Base-by-base conservation (phyloP, 805 yeast species). In the Yamadazyma paraphyllophila region DNA sequence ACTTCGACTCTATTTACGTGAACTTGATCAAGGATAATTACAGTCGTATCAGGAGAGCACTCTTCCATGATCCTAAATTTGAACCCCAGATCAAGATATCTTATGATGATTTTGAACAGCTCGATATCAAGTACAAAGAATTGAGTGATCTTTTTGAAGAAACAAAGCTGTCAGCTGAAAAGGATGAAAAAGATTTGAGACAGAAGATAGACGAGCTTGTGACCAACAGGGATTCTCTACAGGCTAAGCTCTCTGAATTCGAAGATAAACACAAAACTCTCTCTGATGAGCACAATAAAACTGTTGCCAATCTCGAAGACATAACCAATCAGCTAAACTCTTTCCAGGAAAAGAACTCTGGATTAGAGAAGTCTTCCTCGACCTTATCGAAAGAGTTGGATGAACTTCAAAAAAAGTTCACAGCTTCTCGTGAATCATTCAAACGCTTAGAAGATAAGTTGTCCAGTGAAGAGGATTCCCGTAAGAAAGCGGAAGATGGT, bases 401-500 rank as follows among this genome's bases (percentile, higher is more conserved):
- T 42, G 63, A 59, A 4, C 48, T 66, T 1, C 48, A 59, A 24
- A 69, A 66, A 46, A 54, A 58, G 36, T 54, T 59, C 14, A 50
- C 56, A 1, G 35, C 50, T 1, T 51, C 65, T 9, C 60, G 53
- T 6, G 71, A 61, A 10, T 41, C 59, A 0, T 38, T 63, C 13
- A 63, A 62, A 27, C 56, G 58, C 13, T 51, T 75, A 13, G 62
- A 63, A 34, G 47, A 48, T 2, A 70, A 71, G 47, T 53, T 74
- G 12, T 58, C 58, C 3, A 48, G 58, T 1, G 45, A 67, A 7
- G 72, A 66, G 36, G 62, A 60, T 7, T 77, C 74, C 10, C 84
- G 81, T 54, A 72, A 73, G 20, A 83, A 78, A 51, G 86, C 92
- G 1, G 97, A 91, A 56, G 83, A 81, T 48, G 97, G 96, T 3